Percentiles rank a stretch among this genome's conserved stretches.
Evolutionary conservation across 2,329 filamentous ascomycete genomes (phyloP).

Genomic region (Chrysoporthe cubensis): DNA sequence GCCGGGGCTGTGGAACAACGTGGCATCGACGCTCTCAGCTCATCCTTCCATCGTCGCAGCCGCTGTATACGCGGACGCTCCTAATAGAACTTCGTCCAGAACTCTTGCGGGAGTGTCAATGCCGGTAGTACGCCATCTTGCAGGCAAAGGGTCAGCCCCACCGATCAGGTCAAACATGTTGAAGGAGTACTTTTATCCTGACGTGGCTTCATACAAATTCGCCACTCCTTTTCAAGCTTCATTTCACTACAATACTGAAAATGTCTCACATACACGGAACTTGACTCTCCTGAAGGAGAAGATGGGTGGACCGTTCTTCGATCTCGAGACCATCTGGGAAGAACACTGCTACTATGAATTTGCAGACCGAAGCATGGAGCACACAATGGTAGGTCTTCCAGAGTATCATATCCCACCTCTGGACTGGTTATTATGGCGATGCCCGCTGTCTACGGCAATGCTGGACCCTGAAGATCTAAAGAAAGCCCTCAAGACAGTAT

Average conservation of each 20-base stretch:
- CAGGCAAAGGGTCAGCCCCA: constrained; percentile 14
- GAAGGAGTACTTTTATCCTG: constrained; percentile 26
- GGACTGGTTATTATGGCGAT: no score
- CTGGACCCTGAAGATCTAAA: no score
- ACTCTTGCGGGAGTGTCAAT: constrained; percentile 14
- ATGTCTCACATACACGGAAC: constrained; percentile 66
- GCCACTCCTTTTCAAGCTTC: constrained; percentile 31
- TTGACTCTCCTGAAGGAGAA: constrained; percentile 67
- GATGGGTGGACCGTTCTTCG: constrained; percentile 68
- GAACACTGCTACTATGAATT: constrained; percentile 78
- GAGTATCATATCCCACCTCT: not conserved
- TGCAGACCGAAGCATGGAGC: constrained; percentile 66
- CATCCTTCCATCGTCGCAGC: constrained; percentile 22
- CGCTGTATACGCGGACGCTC: constrained; percentile 24
- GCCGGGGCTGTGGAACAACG: constrained; percentile 19
- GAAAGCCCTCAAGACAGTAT: not conserved
- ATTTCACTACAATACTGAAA: constrained; percentile 31
- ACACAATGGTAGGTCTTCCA: constrained; percentile 60
- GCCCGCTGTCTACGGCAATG: no score
- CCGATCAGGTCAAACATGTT: not conserved
- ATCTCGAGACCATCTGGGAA: constrained; percentile 79
- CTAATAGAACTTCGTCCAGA: not conserved
- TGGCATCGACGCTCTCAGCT: constrained; percentile 12
- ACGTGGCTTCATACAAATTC: constrained; percentile 21
- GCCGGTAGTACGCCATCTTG: constrained; percentile 25